A percentile compares a stretch with the other conserved stretches of the same genome.
Evolutionary conservation across 441 rosid genomes (phyloP).

Genomic region (Pelargonium cotyledonis): DNA sequence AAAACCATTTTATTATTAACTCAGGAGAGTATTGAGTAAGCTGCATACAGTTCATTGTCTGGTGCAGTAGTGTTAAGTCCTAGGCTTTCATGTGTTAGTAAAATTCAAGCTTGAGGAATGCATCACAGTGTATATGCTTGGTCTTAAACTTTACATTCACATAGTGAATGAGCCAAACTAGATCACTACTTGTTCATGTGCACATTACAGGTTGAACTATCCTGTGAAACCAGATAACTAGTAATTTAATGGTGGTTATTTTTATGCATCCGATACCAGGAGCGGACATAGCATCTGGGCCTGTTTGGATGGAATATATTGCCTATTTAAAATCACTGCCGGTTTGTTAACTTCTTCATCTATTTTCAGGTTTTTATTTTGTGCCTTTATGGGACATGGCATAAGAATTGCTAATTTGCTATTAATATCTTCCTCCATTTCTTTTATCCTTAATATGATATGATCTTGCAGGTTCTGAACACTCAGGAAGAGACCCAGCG

Average conservation of each 20-base stretch:
- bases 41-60: neutral
- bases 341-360: constrained; percentile 42
- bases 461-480: constrained; percentile 50
- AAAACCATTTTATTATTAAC: neutral
- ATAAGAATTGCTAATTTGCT: constrained; percentile 4
- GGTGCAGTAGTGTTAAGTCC: neutral
- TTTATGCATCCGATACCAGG: constrained; percentile 47
- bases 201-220: neutral
- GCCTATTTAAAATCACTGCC: constrained; percentile 72
- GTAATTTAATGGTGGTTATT: constrained; percentile 16
- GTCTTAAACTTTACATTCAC: neutral
- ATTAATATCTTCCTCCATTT: constrained; percentile 9
- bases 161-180: neutral
- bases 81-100: neutral
- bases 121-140: neutral
- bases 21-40: neutral
- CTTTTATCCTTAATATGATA: constrained; percentile 20
- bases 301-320: constrained; percentile 88
- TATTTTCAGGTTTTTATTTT: constrained; percentile 9
- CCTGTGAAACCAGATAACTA: neutral
- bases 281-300: constrained; percentile 86
- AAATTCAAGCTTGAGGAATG: neutral
- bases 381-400: neutral
- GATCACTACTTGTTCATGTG: neutral
- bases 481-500: constrained; percentile 76